These are phyloP conservation scores for Oehlia diaphana DNA, from an alignment of 192 early-diverging fungal genomes.

Conservation along the genomic window DNA sequence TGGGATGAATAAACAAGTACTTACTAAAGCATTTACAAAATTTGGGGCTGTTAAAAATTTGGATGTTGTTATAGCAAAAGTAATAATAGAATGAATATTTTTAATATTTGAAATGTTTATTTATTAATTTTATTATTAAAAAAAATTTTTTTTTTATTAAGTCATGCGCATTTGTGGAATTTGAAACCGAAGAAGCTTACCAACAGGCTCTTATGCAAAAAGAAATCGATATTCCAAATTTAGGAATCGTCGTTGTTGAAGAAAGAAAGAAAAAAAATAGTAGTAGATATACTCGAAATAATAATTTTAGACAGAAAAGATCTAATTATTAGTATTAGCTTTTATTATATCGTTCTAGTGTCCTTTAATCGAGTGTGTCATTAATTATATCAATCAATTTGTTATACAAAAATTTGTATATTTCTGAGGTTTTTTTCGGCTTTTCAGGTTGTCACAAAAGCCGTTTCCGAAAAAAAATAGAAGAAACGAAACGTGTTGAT, in stretches of 20 bases:
- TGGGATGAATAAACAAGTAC: constrained; percentile 43
- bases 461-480: no score
- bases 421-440: no score
- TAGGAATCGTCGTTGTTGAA: constrained; percentile 47
- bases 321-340: no score
- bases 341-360: no score
- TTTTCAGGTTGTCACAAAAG: no score
- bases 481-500: no score
- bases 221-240: constrained; percentile 41
- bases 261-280: constrained; percentile 34
- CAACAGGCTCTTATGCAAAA: constrained; percentile 61
- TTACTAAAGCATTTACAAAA: constrained; percentile 56
- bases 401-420: no score
- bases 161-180: constrained; percentile 72
- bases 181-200: constrained; percentile 58
- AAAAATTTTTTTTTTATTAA: constrained; percentile 31
- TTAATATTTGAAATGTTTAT: no score
- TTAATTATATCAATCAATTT: no score
- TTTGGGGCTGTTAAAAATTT: constrained; percentile 62
- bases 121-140: no score
- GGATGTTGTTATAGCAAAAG: constrained; percentile 44
- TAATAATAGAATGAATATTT: neutral
- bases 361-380: no score
- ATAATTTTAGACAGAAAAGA: no score
- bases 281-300: neutral